Conservation (phyloP, 768 basidiomycete genomes). For the Tulasnella sp. region DNA sequence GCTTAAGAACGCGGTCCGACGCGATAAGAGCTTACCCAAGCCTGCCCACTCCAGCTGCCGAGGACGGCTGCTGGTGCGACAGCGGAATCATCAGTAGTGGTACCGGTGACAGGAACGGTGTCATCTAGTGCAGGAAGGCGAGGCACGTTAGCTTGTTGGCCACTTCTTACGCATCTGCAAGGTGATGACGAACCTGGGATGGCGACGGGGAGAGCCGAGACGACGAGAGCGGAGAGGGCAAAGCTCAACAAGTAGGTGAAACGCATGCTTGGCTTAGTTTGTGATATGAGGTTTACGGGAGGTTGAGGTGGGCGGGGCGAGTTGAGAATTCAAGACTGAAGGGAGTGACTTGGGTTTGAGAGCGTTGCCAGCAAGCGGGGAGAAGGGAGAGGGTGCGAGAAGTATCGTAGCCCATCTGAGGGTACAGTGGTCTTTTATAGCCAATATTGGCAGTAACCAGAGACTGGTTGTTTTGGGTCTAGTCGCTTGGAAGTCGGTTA, state of each 20-base stretch:
- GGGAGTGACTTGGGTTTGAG: not conserved
- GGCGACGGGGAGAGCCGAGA: not conserved
- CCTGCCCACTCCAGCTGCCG: no score
- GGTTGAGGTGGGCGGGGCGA: not conserved
- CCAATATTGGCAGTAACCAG: no score
- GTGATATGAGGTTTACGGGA: no score
- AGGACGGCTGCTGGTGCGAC: not conserved
- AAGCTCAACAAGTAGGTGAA: not conserved
- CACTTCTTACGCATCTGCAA: no score
- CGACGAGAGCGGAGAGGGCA: not conserved
- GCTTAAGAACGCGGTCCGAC: no score
- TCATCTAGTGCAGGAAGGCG: no score
- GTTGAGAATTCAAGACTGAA: not conserved
- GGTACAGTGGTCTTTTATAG: no score
- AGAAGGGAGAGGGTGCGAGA: not conserved
- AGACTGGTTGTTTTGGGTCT: no score
- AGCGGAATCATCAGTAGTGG: not conserved
- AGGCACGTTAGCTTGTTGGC: no score
- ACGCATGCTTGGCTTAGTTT: not conserved
- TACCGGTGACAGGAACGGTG: no score
- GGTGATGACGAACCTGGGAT: not conserved
- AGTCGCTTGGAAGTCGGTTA: not conserved
- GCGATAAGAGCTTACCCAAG: no score
- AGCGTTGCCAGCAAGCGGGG: not conserved
- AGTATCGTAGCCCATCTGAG: not conserved